Base-by-base conservation (phyloP, 75 land plant species). In the Cryptomeria japonica region DNA sequence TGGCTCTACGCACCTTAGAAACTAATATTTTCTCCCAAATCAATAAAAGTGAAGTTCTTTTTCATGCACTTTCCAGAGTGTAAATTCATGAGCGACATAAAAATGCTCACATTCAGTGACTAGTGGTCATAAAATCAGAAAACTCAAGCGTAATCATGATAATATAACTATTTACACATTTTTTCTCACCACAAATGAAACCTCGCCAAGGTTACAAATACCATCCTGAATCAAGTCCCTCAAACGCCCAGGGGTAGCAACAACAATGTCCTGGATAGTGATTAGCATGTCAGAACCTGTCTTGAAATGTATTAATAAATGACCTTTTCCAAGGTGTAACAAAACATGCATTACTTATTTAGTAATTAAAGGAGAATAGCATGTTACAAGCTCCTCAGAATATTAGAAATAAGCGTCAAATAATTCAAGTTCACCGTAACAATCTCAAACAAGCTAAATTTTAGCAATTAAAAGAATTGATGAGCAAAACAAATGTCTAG, bases 201-300 rank as follows among this genome's bases (percentile, higher is more conserved):
- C 95, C n/a, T 95, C 94, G 0, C 89, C 58, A 53, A 98, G 92
- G 68, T 84, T 61, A 90, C 99, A 98, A 28, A 94, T 88, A 28
- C 96, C 99, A 92, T 94, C 94, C 36, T 95, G 95, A 73, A 98
- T 95, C 80, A 98, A 83, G 90, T 98, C 99, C 88, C 91, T 95
- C 85, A 98, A 64, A 41, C 99, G 92, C 32, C 99, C 99, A 87
- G 99, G 99, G 32, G 99, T 97, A 15, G 96, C 99, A 86, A 98
- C 93, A 75, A 98, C 95, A 88, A 98, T 94, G 31, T 92, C 95
- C 99, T 97, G 91, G 56, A 91, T 47, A 25, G 14, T 82, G 34
- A 25, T 80, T 80, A n/a, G 22, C 14, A 34, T 44, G 31, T 82
- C 5, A 44, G 84, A 44, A 82, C 44, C 9, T 41, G 53, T 13